phyloP scores from a whole-genome alignment of 306 rosid species.

The Trifolium pratense region DNA sequence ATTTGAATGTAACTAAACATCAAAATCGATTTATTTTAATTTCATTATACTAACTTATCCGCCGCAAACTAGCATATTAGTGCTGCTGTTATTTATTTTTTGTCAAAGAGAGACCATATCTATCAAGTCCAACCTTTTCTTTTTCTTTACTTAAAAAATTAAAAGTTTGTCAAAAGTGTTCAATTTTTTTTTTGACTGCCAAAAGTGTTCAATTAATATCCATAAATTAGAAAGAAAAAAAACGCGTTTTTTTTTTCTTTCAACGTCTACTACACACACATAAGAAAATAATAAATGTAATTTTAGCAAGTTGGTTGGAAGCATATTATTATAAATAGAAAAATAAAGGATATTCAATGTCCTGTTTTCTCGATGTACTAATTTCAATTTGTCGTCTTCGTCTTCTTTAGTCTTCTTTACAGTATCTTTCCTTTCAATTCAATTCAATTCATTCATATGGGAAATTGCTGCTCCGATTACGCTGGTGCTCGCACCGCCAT shows the following conservation, averaged over 20 bases:
- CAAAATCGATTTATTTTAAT: no score
- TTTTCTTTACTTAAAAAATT: no score
- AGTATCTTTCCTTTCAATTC: constrained; percentile 15
- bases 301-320: neutral
- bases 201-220: neutral
- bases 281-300: no score
- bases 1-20: no score
- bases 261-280: neutral
- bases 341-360: neutral
- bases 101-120: no score
- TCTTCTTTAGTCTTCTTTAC: neutral
- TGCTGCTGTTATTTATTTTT: no score
- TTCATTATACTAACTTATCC: no score
- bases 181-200: no score
- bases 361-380: neutral
- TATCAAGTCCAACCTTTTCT: no score
- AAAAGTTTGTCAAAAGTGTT: neutral
- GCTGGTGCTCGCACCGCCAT: constrained; percentile 69
- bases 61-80: no score
- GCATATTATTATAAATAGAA: neutral
- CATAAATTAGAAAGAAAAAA: neutral
- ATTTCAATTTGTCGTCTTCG: neutral
- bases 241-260: neutral
- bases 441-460: no score
- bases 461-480: constrained; percentile 88